A percentile compares a stretch with the other conserved stretches of the same genome.
Conservation (phyloP, 1,284 basidiomycete genomes). For the Boletus albobrunnescens region DNA sequence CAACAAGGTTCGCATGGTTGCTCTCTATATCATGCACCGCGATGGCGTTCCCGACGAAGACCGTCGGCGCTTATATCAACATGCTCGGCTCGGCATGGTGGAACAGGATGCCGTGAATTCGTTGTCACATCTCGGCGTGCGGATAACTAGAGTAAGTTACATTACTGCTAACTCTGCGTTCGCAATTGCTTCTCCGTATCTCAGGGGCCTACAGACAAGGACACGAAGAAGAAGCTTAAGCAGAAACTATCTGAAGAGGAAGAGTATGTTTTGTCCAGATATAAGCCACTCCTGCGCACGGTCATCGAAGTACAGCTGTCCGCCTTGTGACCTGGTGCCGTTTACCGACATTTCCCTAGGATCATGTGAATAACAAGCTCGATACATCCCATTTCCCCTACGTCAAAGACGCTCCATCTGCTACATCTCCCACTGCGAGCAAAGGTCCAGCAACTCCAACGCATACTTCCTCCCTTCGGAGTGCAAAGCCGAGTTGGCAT, state of each 20-base stretch:
- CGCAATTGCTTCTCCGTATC: not conserved
- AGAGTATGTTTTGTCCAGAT: slow-evolving; percentile 94
- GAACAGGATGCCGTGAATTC: slow-evolving; percentile 97
- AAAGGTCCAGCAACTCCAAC: slow-evolving; percentile 45
- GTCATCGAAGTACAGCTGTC: slow-evolving; percentile 66
- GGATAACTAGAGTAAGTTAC: slow-evolving; percentile 73
- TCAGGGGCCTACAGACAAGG: slow-evolving; percentile 69
- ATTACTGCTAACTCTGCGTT: not conserved
- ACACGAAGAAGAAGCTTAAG: slow-evolving; percentile 77
- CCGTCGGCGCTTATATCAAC: slow-evolving; percentile 89
- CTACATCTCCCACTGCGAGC: slow-evolving; percentile 43
- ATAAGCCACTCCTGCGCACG: slow-evolving; percentile 81
- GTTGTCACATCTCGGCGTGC: slow-evolving; percentile 77
- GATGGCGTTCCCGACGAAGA: slow-evolving; percentile 99
- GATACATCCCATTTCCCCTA: slow-evolving; percentile 86
- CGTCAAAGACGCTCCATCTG: slow-evolving; percentile 78
- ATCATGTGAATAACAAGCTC: slow-evolving; percentile 76
- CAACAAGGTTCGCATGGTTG: slow-evolving; percentile 96
- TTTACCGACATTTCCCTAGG: slow-evolving; percentile 43
- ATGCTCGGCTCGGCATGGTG: slow-evolving; percentile 83
- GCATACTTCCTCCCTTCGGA: slow-evolving; percentile 73
- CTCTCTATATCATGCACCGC: slow-evolving; percentile 91
- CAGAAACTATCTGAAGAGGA: slow-evolving; percentile 73
- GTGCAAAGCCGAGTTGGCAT: slow-evolving; percentile 84
- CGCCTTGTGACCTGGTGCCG: not conserved